Conservation (phyloP, 345 rosid genomes). For the Erysimum cheiranthoides region DNA sequence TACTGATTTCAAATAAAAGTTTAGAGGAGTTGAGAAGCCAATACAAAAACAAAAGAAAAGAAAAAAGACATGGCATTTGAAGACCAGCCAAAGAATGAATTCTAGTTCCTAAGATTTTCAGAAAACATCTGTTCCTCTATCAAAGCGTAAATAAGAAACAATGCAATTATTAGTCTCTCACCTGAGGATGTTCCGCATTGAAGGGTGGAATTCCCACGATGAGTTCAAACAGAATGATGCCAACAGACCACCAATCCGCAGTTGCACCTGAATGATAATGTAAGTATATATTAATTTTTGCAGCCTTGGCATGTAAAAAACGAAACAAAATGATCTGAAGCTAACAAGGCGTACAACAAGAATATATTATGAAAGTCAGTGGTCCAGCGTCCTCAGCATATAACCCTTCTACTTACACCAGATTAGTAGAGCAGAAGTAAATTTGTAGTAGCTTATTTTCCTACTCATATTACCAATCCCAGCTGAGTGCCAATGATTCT, state of each 20-base stretch:
- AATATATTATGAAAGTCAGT: conserved; percentile 5
- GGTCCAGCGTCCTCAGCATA: conserved; percentile 5
- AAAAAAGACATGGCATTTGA: background rate
- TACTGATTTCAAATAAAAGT: conserved; percentile 18
- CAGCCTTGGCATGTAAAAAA: conserved; percentile 24
- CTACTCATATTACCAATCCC: conserved; percentile 20
- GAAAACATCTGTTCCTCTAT: conserved; percentile 8
- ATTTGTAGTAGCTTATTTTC: conserved; percentile 3
- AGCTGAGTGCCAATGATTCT: conserved; percentile 14
- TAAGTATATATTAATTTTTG: conserved; percentile 2
- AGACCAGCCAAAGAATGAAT: background rate
- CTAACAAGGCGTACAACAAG: background rate
- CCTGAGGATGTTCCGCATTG: conserved; percentile 75
- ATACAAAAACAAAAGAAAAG: conserved; percentile 1
- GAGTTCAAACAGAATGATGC: conserved; percentile 88
- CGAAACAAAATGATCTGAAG: conserved; percentile 23
- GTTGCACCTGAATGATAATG: conserved; percentile 71
- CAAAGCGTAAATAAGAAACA: conserved; percentile 31
- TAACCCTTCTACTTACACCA: conserved; percentile 18
- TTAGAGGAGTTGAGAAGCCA: background rate
- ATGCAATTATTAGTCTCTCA: conserved; percentile 32
- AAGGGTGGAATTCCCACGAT: conserved; percentile 99
- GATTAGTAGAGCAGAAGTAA: conserved; percentile 1
- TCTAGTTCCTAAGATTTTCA: conserved; percentile 22
- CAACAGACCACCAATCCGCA: conserved; percentile 99